Conservation (phyloP, 202 grass and related monocot species). For the Elaeis oleifera region DNA sequence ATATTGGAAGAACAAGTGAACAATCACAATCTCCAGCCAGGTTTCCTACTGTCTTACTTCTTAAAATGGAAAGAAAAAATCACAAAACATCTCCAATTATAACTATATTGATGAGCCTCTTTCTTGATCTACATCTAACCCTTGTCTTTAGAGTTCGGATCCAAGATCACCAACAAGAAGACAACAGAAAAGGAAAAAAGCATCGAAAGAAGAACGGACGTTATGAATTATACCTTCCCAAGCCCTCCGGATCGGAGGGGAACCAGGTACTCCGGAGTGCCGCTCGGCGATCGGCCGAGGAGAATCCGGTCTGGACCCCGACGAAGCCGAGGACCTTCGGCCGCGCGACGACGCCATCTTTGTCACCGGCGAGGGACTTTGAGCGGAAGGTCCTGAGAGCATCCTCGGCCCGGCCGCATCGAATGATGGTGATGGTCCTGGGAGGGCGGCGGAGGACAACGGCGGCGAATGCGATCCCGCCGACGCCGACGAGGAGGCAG, state of each 20-base stretch:
- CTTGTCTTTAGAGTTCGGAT: not conserved
- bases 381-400: constrained; percentile 53
- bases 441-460: constrained; percentile 22
- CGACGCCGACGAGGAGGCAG: constrained; percentile 46
- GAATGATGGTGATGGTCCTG: constrained; percentile 35
- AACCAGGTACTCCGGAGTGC: constrained; percentile 87
- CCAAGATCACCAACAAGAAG: constrained; percentile 6
- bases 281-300: constrained; percentile 43
- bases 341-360: constrained; percentile 19
- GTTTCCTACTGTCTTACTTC: too few species aligned
- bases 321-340: constrained; percentile 83
- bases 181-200: constrained; percentile 6
- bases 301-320: constrained; percentile 62
- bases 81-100: too few species aligned
- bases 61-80: too few species aligned
- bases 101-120: too few species aligned
- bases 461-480: constrained; percentile 43
- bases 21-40: too few species aligned
- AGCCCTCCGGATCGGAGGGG: constrained; percentile 66
- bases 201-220: constrained; percentile 29
- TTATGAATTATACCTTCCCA: constrained; percentile 58
- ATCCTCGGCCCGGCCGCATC: constrained; percentile 82
- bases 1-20: too few species aligned
- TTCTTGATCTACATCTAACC: too few species aligned
- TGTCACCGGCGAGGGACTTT: constrained; percentile 6